Conservation (phyloP, 2,329 filamentous ascomycete genomes). For the Talaromyces sp. region DNA sequence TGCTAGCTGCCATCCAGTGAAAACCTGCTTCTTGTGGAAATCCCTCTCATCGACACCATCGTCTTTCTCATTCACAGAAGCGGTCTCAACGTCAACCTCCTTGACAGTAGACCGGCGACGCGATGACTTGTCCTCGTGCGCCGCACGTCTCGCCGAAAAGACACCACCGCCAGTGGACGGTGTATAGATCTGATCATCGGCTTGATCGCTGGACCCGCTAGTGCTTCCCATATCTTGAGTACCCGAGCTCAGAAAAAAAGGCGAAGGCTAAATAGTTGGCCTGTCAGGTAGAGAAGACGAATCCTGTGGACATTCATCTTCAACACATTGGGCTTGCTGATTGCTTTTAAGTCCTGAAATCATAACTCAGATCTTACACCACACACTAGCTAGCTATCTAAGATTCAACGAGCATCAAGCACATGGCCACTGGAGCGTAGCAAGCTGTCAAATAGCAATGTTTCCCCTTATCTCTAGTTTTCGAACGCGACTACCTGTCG, state of each 20-base stretch:
- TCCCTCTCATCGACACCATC: constrained; percentile 8
- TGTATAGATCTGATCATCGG: constrained; percentile 1
- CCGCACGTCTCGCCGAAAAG: not conserved
- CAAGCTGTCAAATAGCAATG: not conserved
- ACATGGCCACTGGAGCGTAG: not conserved
- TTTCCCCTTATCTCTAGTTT: not conserved
- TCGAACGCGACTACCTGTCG: not conserved
- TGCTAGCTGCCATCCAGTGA: constrained; percentile 5
- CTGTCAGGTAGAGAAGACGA: not conserved
- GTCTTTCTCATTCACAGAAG: constrained; percentile 4
- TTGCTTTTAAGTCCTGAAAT: not conserved
- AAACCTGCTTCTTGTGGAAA: constrained; percentile 9
- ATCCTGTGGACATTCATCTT: not conserved
- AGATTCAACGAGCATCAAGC: not conserved
- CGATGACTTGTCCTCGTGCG: not conserved
- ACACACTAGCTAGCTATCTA: not conserved
- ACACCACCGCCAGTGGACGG: constrained; percentile 11
- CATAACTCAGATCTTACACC: not conserved
- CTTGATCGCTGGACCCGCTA: not conserved
- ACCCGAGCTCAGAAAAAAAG: not conserved
- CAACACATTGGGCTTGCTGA: not conserved
- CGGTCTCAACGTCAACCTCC: not conserved
- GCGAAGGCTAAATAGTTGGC: not conserved
- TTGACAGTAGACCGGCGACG: constrained; percentile 1
- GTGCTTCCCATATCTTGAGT: not conserved